Evolutionary conservation across 2,329 filamentous ascomycete species (phyloP).

Genomic region (Colletotrichum spinosum): DNA sequence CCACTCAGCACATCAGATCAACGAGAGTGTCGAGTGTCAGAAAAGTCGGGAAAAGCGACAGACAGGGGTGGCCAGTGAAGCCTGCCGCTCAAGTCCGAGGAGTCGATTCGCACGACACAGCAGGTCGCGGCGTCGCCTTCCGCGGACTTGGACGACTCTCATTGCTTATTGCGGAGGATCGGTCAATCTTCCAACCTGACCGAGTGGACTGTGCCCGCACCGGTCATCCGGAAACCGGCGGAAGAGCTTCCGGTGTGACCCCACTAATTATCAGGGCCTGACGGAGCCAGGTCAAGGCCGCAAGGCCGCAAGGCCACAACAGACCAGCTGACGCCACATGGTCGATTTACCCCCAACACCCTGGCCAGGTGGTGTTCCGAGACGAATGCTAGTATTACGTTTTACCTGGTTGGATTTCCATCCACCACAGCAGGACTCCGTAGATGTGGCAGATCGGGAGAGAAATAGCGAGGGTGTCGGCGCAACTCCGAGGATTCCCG

Average conservation of each 20-base stretch:
- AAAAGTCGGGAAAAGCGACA: conserved; percentile 4
- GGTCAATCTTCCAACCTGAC: conserved; percentile 10
- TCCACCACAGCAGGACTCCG: conserved; percentile 19
- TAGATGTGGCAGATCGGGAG: not conserved
- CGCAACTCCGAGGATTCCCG: conserved; percentile 17
- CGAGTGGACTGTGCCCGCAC: conserved; percentile 29
- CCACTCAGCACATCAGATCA: conserved; percentile 23
- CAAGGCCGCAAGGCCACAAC: conserved; percentile 25
- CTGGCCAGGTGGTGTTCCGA: conserved; percentile 25
- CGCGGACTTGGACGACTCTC: too few relatives aligned
- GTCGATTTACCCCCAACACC: not conserved
- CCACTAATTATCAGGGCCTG: not conserved
- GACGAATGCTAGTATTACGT: conserved; percentile 25
- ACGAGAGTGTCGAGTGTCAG: conserved; percentile 4
- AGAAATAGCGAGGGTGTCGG: conserved; percentile 10
- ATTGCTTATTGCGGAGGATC: conserved; percentile 8
- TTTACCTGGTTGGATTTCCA: conserved; percentile 34
- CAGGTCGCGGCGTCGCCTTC: too few relatives aligned
- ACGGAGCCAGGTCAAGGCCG: conserved; percentile 1
- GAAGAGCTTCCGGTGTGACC: conserved; percentile 22
- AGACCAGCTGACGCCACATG: conserved; percentile 1
- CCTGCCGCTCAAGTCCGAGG: conserved; percentile 5
- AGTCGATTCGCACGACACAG: not conserved
- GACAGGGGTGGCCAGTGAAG: conserved; percentile 12
- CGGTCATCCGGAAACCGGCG: conserved; percentile 33